Evolutionary conservation across 768 basidiomycete genomes (phyloP), one percentile per base, ranked within the genome.

Genomic region (Serendipita vermifera): DNA sequence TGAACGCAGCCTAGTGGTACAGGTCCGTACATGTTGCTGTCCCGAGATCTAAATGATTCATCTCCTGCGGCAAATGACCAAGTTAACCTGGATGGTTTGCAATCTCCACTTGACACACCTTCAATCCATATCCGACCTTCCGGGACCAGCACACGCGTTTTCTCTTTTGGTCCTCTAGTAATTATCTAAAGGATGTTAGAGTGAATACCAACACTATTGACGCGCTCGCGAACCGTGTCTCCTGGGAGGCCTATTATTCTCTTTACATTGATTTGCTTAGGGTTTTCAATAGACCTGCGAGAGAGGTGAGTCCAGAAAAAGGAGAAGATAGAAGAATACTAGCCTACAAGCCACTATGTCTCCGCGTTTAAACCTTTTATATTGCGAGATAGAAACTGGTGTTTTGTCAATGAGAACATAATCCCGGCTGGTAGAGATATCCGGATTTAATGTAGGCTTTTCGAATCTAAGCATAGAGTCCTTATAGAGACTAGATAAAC

Each of bases 11-110:
- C 46, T 15, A 51, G 20, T 15, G 46, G 46, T 9, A 51, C 27
- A 20, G 46, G 46, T 31, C 46, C 46, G 31, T 51, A 51, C n/a
- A 15, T 29, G 29, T 51, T 51, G n/a, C 46, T 51, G 29, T 51
- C 46, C 11, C 46, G 17, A 15, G 46, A 51, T 20, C 46, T 20
- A 31, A 22, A 51, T 7, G 20, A 20, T n/a, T 51, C 46, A 29
- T 51, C 46, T 7, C 46, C 46, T 51, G 22, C 9, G n/a, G n/a
- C 27, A 26, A 15, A 29, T 51, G 22, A 51, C 15, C 35, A 36
- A 36, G 35, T n/a, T 36, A 51, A 26, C 32, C 22, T 29, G 31
- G 24, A 26, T 29, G n/a, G 39, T 20, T 26, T 17, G 9, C 17
- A 41, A 26, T 51, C n/a, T 51, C 20, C 24, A 7, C 15, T 29